These are phyloP conservation scores for Exophiala lecanii-corni DNA, from an alignment of 2,329 filamentous ascomycete genomes.

Conservation along the genomic window DNA sequence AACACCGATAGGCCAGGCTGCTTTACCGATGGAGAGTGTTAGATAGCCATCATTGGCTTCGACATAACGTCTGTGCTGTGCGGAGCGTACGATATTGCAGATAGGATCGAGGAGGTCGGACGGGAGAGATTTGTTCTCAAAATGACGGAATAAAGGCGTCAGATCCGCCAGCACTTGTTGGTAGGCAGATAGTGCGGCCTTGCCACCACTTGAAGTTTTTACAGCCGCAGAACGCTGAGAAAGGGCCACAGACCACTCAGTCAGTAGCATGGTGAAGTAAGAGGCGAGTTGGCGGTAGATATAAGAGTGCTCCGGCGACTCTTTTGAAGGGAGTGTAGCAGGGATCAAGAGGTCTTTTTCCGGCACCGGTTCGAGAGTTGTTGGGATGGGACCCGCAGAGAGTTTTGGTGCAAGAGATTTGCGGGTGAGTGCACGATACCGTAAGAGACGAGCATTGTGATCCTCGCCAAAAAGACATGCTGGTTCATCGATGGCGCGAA, in stretches of 20 bases:
- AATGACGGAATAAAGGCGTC: slow-evolving; percentile 80
- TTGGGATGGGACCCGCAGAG: slow-evolving; percentile 77
- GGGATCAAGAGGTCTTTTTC: slow-evolving; percentile 87
- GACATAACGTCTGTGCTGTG: slow-evolving; percentile 87
- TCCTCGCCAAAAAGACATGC: slow-evolving; percentile 74
- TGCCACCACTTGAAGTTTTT: slow-evolving; percentile 71
- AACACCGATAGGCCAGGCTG: slow-evolving; percentile 97
- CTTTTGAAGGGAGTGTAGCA: slow-evolving; percentile 56
- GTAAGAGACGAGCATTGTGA: slow-evolving; percentile 62
- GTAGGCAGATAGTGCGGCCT: slow-evolving; percentile 79
- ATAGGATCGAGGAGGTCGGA: slow-evolving; percentile 74
- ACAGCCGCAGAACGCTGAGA: slow-evolving; percentile 52
- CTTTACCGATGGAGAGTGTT: slow-evolving; percentile 87
- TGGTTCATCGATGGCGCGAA: slow-evolving; percentile 71
- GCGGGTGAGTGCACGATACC: slow-evolving; percentile 62
- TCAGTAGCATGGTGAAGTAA: slow-evolving; percentile 94
- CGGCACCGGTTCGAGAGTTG: slow-evolving; percentile 70
- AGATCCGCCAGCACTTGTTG: slow-evolving; percentile 82
- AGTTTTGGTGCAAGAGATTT: slow-evolving; percentile 33
- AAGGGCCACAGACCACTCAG: slow-evolving; percentile 78
- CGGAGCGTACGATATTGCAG: slow-evolving; percentile 84
- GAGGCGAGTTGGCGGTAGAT: slow-evolving; percentile 84
- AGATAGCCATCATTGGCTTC: slow-evolving; percentile 96
- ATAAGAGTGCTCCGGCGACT: slow-evolving; percentile 62
- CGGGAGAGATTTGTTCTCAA: slow-evolving; percentile 76